Percentiles rank a stretch among this genome's conserved stretches.
These are phyloP conservation scores for Tolypocladium album DNA, from an alignment of 2,329 filamentous ascomycete species.

Conservation along the genomic window DNA sequence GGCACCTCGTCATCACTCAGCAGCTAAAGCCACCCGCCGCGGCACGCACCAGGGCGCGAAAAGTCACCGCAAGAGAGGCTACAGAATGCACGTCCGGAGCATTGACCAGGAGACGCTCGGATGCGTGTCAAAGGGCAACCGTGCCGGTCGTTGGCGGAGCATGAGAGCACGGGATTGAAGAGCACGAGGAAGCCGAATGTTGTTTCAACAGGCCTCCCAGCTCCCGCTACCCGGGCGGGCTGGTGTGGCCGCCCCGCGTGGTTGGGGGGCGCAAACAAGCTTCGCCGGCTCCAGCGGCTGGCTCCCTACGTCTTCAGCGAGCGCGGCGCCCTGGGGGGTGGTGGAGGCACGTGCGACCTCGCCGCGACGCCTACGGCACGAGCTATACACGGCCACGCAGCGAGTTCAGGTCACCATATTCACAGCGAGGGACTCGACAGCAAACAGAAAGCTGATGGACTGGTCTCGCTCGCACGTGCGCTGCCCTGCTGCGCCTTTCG, in stretches of 20 bases:
- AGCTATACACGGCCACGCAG: too few species aligned
- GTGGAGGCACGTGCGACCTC: too few species aligned
- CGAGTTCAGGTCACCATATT: too few species aligned
- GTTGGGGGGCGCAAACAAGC: neutral
- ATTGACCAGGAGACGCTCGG: neutral
- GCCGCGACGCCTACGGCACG: too few species aligned
- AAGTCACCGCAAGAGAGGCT: neutral
- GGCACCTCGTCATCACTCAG: neutral
- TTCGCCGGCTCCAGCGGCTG: neutral
- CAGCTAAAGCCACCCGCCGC: neutral
- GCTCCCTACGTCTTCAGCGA: too few species aligned
- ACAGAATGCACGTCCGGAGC: neutral
- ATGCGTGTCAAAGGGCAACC: neutral
- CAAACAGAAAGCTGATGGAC: too few species aligned
- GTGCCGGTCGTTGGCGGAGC: neutral
- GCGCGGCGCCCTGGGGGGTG: too few species aligned
- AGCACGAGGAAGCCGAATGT: neutral
- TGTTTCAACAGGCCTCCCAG: neutral
- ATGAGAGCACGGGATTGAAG: neutral
- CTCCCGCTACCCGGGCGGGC: neutral
- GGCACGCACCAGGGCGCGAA: neutral
- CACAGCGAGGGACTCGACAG: too few species aligned
- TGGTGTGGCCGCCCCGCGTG: too few species aligned
- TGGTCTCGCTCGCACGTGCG: too few species aligned
- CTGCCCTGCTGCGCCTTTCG: too few species aligned